Evolutionary conservation across 352 stramenopile genomes (phyloP), one percentile per base, ranked within the genome.

Genomic region (Phytophthora megakarya): DNA sequence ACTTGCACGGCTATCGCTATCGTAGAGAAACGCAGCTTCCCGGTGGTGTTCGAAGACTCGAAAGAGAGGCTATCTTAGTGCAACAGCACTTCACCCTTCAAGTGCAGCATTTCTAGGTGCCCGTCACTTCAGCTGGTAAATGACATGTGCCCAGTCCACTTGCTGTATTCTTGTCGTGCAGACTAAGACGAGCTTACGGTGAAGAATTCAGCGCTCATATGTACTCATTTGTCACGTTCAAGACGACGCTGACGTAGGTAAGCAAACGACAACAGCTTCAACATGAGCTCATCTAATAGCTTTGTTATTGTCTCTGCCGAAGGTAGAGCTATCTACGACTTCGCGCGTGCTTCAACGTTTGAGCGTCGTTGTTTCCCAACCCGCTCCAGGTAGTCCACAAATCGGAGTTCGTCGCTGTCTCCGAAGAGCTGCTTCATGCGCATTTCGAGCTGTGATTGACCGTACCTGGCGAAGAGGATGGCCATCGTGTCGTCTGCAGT

Each of bases 401-500:
- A 93, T 12, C 53, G 81, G 60, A 93, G 72, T 58, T 93, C 86
- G 59, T 92, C 80, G 56, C 79, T 90, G 54, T 97, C 90, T 11
- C 90, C 89, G 54, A 97, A 97, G 38, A 97, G 81, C 67, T 93
- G 87, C 69, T 91, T 93, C 88, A 97, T 96, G 63, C 92, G 84
- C 70, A 86, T 90, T 64, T 97, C 91, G 9, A 98, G 76, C 62
- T 96, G 81, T 30, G 88, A 88, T 40, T 93, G 85, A 22, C 84
- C 89, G 55, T 97, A 97, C 37, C 96, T 83, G 39, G 92, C 92
- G 73, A 98, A 99, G 15, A 99, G 78, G 70, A 99, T 98, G 51
- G 97, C 94, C 96, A 99, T 99, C 3, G 96, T 99, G 70, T 99
- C 97, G 72, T 99, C 97, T 9, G 98, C 95, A 3, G 89, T 98